Evolutionary conservation across 306 rosid genomes (phyloP).

Genomic region (Rosa multiflora): DNA sequence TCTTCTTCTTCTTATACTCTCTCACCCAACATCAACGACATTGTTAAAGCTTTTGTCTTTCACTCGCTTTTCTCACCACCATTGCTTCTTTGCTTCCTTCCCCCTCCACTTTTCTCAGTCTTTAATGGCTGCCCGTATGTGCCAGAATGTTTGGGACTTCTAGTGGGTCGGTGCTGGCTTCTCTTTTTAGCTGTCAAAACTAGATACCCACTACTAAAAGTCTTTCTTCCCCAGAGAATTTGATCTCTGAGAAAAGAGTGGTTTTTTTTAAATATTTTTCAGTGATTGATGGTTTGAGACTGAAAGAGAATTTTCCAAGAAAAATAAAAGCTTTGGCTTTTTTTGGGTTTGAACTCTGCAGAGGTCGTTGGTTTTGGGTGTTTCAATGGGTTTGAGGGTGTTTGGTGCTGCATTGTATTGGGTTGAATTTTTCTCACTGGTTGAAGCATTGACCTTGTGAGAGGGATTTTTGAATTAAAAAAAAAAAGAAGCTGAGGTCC

Average conservation of each 20-base stretch:
- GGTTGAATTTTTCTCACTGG: slow-evolving; percentile 27
- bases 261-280: not conserved
- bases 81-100: not conserved
- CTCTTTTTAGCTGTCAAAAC: slow-evolving; percentile 50
- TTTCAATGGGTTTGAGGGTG: slow-evolving; percentile 22
- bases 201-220: slow-evolving; percentile 41
- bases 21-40: slow-evolving; percentile 34
- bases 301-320: not conserved
- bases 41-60: slow-evolving; percentile 27
- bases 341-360: slow-evolving; percentile 13
- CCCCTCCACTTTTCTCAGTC: slow-evolving; percentile 53
- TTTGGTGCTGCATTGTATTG: slow-evolving; percentile 24
- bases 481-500: not conserved
- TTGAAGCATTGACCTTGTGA: slow-evolving; percentile 30
- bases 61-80: slow-evolving; percentile 25
- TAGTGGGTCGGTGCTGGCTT: slow-evolving; percentile 66
- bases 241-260: slow-evolving; percentile 14
- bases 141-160: slow-evolving; percentile 18
- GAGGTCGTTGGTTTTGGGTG: slow-evolving; percentile 17
- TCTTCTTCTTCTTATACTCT: slow-evolving; percentile 37
- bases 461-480: slow-evolving; percentile 6
- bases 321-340: not conserved
- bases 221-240: slow-evolving; percentile 30
- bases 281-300: too few species aligned
- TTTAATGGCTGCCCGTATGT: slow-evolving; percentile 55